Percentiles rank a stretch among this genome's conserved stretches.
Conservation (phyloP, 179 eudicot species). For the Drosera spatulata region DNA sequence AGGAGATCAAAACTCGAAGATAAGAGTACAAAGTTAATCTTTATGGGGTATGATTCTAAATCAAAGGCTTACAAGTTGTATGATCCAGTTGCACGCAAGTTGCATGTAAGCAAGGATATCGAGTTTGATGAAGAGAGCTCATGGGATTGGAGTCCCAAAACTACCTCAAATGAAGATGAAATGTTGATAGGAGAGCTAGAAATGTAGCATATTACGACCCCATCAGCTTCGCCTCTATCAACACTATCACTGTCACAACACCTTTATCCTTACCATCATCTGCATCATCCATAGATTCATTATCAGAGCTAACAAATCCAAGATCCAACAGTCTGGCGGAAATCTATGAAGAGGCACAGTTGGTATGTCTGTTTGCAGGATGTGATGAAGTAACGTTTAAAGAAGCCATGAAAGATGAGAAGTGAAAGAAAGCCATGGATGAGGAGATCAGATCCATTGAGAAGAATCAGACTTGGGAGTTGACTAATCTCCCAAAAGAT, state of each 20-base stretch:
- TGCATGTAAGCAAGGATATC: neutral
- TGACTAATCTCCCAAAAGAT: neutral
- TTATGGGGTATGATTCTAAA: neutral
- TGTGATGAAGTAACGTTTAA: neutral
- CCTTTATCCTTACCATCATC: neutral
- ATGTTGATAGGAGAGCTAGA: no score
- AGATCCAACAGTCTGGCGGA: neutral
- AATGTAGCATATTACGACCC: no score
- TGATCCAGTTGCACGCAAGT: neutral
- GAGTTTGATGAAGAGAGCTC: neutral
- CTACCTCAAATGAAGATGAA: no score
- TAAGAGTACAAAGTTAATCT: neutral
- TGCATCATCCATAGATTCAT: neutral
- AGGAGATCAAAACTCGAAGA: neutral
- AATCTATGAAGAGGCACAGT: neutral
- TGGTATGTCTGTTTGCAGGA: neutral
- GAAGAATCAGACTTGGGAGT: neutral
- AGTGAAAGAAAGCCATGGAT: neutral
- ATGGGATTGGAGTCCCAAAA: neutral
- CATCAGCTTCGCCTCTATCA: no score
- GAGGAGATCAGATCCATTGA: no score
- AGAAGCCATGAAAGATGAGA: neutral
- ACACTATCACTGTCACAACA: neutral
- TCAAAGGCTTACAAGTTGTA: neutral
- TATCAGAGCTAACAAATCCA: no score